A percentile compares a stretch with the other conserved stretches of the same genome.
Evolutionary conservation across 2,329 filamentous ascomycete species (phyloP).

Genomic region (Biscogniauxia mediterranea): DNA sequence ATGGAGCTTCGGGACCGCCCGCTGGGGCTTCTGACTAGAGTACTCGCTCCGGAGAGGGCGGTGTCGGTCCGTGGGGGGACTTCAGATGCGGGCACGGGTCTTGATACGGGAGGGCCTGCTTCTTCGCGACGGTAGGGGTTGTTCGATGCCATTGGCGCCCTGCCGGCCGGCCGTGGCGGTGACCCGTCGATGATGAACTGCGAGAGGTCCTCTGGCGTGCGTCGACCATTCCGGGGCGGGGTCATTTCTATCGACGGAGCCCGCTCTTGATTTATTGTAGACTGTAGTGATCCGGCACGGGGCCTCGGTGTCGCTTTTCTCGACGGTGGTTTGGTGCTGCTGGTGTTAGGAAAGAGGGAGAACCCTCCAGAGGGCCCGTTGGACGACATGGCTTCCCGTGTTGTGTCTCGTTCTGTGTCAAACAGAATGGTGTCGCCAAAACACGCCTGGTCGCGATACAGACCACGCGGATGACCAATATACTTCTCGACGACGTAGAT

Average conservation of each 20-base stretch:
- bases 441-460: slow-evolving; percentile 1
- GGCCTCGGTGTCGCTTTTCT: slow-evolving; percentile 42
- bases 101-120: slow-evolving; percentile 34
- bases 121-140: slow-evolving; percentile 29
- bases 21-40: slow-evolving; percentile 49
- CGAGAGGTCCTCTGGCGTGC: slow-evolving; percentile 27
- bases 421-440: slow-evolving; percentile 7
- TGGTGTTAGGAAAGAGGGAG: slow-evolving; percentile 57
- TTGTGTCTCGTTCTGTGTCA: slow-evolving; percentile 2
- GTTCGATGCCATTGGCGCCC: slow-evolving; percentile 22
- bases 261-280: slow-evolving; percentile 23
- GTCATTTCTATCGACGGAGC: slow-evolving; percentile 31
- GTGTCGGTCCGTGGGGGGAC: slow-evolving; percentile 48
- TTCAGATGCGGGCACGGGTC: slow-evolving; percentile 41
- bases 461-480: not conserved
- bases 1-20: slow-evolving; percentile 55
- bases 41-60: slow-evolving; percentile 50
- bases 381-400: slow-evolving; percentile 19
- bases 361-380: slow-evolving; percentile 45
- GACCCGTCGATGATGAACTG: slow-evolving; percentile 32
- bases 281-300: slow-evolving; percentile 28
- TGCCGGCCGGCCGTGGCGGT: slow-evolving; percentile 14
- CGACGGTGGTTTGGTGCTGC: slow-evolving; percentile 38
- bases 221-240: slow-evolving; percentile 28
- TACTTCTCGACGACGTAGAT: slow-evolving; percentile 1